These are phyloP conservation scores for Sanchytrium tribonematis DNA, from an alignment of 371 early-diverging fungal genomes.

Conservation along the genomic window DNA sequence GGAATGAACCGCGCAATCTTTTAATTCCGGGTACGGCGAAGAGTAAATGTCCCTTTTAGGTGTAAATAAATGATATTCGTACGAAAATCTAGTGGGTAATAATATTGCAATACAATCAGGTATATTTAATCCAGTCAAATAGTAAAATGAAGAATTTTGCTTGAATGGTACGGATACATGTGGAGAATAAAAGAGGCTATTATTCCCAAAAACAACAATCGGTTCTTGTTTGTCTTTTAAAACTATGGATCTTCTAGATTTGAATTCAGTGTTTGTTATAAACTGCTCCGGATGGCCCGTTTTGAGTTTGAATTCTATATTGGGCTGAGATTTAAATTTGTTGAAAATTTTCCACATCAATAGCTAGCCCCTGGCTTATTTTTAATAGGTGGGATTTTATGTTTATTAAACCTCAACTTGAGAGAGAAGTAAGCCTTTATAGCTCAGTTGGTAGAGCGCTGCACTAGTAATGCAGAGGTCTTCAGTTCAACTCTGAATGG, in stretches of 20 bases:
- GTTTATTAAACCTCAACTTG: background rate
- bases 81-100: background rate
- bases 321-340: background rate
- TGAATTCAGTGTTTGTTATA: background rate
- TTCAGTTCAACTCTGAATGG: constrained; percentile 10
- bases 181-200: background rate
- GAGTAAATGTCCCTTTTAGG: background rate
- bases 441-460: constrained; percentile 13
- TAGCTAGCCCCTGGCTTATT: background rate
- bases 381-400: background rate
- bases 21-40: background rate
- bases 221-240: background rate
- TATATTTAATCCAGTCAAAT: background rate
- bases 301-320: background rate
- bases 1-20: background rate
- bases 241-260: background rate
- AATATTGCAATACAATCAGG: background rate
- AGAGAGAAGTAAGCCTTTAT: constrained; percentile 8
- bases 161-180: background rate
- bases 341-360: background rate
- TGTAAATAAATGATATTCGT: background rate
- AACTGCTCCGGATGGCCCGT: background rate
- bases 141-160: background rate
- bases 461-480: constrained; percentile 10
- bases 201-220: background rate